Conservation (phyloP, 2,329 filamentous ascomycete species). For the Arthrobotrys sinensis region DNA sequence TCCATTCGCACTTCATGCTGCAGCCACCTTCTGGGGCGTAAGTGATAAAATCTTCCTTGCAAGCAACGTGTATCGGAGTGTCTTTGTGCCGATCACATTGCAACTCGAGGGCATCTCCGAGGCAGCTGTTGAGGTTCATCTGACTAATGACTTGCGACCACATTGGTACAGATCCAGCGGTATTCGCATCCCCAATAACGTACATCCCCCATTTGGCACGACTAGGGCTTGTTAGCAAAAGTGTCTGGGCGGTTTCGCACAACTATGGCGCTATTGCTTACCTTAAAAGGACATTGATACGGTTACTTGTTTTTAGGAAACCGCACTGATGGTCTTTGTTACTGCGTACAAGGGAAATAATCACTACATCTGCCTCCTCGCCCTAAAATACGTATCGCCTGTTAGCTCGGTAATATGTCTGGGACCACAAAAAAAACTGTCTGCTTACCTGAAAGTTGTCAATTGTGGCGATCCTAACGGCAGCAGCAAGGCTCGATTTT, state of each 20-base stretch:
- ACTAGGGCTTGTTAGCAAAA: slow-evolving; percentile 75
- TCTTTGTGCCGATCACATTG: slow-evolving; percentile 76
- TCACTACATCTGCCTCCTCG: slow-evolving; percentile 80
- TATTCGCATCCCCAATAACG: slow-evolving; percentile 77
- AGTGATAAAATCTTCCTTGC: slow-evolving; percentile 74
- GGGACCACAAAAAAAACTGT: no score
- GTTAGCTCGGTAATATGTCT: no score
- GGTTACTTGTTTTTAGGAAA: slow-evolving; percentile 63
- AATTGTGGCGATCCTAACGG: slow-evolving; percentile 64
- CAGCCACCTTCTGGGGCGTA: slow-evolving; percentile 77
- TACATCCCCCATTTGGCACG: slow-evolving; percentile 80
- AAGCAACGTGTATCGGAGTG: slow-evolving; percentile 70
- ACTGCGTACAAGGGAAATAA: slow-evolving; percentile 80
- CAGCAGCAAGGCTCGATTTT: slow-evolving; percentile 68
- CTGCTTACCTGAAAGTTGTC: slow-evolving; percentile 65
- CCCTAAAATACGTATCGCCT: slow-evolving; percentile 71
- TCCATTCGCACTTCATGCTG: slow-evolving; percentile 69
- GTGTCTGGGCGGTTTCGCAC: background rate
- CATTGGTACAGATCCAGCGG: slow-evolving; percentile 75
- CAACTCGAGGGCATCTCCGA: slow-evolving; percentile 73
- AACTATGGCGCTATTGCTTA: slow-evolving; percentile 16
- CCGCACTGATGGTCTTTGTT: slow-evolving; percentile 75
- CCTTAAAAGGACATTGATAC: slow-evolving; percentile 63
- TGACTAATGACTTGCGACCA: slow-evolving; percentile 67
- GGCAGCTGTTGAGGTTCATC: slow-evolving; percentile 69